Percentiles rank a stretch among this genome's conserved stretches.
Evolutionary conservation across 371 early-diverging fungal genomes (phyloP).

Genomic region (Lichtheimia ramosa): DNA sequence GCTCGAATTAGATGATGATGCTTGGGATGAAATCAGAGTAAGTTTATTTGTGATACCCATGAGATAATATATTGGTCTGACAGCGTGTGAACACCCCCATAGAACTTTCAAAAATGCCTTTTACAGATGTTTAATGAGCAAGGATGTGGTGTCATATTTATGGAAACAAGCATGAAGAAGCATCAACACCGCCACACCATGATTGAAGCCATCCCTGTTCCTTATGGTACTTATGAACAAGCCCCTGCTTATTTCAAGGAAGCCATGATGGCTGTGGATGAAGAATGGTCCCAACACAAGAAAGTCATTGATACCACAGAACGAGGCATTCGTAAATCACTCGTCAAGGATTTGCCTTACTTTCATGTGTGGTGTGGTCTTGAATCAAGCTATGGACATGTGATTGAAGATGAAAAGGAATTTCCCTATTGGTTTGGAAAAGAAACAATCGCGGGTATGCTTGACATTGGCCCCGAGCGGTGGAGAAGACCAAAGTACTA

Average conservation of each 20-base stretch:
- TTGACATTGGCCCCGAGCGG: slow-evolving; percentile 75
- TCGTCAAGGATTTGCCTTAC: slow-evolving; percentile 83
- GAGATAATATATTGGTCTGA: not conserved
- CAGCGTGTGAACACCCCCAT: not conserved
- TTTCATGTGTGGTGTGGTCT: slow-evolving; percentile 96
- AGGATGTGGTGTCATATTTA: slow-evolving; percentile 76
- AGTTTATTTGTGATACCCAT: slow-evolving; percentile 15
- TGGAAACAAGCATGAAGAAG: slow-evolving; percentile 83
- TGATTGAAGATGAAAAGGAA: slow-evolving; percentile 83
- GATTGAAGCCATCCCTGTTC: slow-evolving; percentile 93
- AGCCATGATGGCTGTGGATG: slow-evolving; percentile 39
- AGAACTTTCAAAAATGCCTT: slow-evolving; percentile 94
- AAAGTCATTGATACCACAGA: slow-evolving; percentile 83
- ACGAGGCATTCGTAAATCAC: slow-evolving; percentile 69
- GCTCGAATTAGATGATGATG: slow-evolving; percentile 87
- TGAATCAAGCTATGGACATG: slow-evolving; percentile 89
- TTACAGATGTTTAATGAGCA: slow-evolving; percentile 80
- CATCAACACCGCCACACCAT: slow-evolving; percentile 78
- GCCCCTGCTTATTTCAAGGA: slow-evolving; percentile 85
- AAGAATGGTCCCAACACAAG: slow-evolving; percentile 93
- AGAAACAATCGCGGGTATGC: slow-evolving; percentile 77
- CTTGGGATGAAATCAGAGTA: slow-evolving; percentile 90
- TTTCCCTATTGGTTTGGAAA: slow-evolving; percentile 87
- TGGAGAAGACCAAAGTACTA: slow-evolving; percentile 74
- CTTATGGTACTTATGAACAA: slow-evolving; percentile 71